Percentiles rank a stretch among this genome's conserved stretches.
phyloP scores from a whole-genome alignment of 176 grass and related monocot genomes.

The Tuctoria greenei region DNA sequence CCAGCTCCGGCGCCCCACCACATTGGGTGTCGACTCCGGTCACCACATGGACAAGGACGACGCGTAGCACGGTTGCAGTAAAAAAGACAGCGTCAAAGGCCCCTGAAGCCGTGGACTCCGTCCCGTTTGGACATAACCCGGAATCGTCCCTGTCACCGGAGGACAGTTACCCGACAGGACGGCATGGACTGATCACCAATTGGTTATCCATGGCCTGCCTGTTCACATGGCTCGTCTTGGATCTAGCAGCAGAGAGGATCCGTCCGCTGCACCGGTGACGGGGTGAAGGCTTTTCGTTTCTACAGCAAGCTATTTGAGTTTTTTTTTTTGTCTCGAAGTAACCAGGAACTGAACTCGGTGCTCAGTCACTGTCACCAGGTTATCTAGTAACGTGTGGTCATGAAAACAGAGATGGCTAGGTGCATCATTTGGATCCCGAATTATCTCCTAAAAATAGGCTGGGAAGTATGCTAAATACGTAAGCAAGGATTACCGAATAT shows the following conservation, averaged over 20 bases:
- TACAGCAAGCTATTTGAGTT: too few relatives aligned
- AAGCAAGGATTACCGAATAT: too few relatives aligned
- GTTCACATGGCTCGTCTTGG: not conserved
- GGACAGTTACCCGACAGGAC: slow-evolving; percentile 27
- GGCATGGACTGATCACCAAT: slow-evolving; percentile 21
- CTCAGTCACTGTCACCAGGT: not conserved
- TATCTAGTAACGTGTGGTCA: not conserved
- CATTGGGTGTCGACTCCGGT: not conserved
- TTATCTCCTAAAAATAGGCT: not conserved
- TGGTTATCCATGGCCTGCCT: not conserved
- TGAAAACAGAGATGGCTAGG: not conserved
- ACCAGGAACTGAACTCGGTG: not conserved
- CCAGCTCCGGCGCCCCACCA: not conserved
- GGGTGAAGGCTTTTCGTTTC: not conserved
- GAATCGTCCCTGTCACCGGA: slow-evolving; percentile 25
- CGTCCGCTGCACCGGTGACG: not conserved
- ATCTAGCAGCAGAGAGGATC: slow-evolving; percentile 14
- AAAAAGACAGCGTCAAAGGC: not conserved
- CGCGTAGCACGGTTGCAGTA: not conserved
- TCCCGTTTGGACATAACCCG: slow-evolving; percentile 6
- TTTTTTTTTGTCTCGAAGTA: not conserved
- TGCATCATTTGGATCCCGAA: not conserved
- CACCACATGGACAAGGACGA: not conserved
- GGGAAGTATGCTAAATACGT: not conserved
- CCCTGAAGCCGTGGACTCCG: not conserved